A percentile compares a stretch with the other conserved stretches of the same genome.
Evolutionary conservation across 2,329 filamentous ascomycete genomes (phyloP).

Genomic region (Aspergillus texensis): DNA sequence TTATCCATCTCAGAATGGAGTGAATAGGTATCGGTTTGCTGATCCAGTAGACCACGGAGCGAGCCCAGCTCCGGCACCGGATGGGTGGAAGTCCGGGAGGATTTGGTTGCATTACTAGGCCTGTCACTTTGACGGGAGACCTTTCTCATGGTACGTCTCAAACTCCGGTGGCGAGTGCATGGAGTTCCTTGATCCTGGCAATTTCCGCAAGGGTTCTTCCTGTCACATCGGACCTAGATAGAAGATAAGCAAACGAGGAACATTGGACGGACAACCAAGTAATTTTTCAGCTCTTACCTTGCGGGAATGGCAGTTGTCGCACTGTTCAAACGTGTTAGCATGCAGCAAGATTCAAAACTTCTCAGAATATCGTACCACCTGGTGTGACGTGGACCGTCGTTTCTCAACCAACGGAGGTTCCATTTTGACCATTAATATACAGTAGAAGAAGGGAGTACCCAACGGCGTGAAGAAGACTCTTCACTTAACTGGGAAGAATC

Average conservation of each 20-base stretch:
- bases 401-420: not conserved
- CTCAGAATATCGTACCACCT: not conserved
- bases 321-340: slow-evolving; percentile 11
- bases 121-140: not conserved
- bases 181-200: slow-evolving; percentile 22
- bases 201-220: slow-evolving; percentile 25
- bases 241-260: not conserved
- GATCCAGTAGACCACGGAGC: not conserved
- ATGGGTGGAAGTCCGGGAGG: not conserved
- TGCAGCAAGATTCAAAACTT: not conserved
- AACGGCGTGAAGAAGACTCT: not conserved
- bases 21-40: not conserved
- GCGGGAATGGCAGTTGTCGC: slow-evolving; percentile 23
- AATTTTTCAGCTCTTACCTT: slow-evolving; percentile 15
- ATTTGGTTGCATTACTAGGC: not conserved
- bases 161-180: slow-evolving; percentile 17
- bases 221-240: slow-evolving; percentile 26
- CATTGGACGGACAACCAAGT: too few relatives aligned
- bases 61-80: not conserved
- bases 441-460: not conserved
- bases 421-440: not conserved
- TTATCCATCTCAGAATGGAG: not conserved
- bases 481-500: not conserved
- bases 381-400: not conserved
- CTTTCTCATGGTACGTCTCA: slow-evolving; percentile 10